phyloP scores from a whole-genome alignment of 495 filamentous ascomycete genomes.

The Podospora anserina region DNA sequence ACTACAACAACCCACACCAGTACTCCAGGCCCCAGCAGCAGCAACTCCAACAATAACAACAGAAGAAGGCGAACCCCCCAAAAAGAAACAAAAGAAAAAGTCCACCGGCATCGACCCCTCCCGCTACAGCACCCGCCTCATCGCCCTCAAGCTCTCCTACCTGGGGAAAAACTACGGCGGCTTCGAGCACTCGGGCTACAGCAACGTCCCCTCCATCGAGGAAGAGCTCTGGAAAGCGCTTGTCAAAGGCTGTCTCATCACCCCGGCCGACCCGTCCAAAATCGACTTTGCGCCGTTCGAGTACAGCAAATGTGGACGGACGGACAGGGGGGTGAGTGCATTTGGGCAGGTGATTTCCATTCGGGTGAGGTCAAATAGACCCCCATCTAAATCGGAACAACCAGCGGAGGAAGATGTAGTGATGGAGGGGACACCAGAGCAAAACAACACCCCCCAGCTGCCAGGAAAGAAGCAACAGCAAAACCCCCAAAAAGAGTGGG shows the following conservation, averaged over 20 bases:
- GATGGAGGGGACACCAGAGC: conserved; percentile 9
- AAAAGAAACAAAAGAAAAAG: conserved; percentile 33
- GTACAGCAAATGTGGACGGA: conserved; percentile 92
- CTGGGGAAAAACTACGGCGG: conserved; percentile 87
- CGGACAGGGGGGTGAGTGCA: conserved; percentile 88
- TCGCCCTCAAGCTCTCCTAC: conserved; percentile 93
- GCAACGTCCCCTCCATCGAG: conserved; percentile 73
- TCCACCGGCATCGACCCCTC: conserved; percentile 60
- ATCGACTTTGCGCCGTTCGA: conserved; percentile 74
- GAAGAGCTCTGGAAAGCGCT: conserved; percentile 89
- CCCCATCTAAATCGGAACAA: conserved; percentile 34
- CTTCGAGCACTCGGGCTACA: conserved; percentile 73
- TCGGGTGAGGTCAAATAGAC: conserved; percentile 73
- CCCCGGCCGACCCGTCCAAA: conserved; percentile 56
- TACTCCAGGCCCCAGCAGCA: conserved; percentile 7
- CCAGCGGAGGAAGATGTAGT: conserved; percentile 18
- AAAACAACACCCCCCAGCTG: conserved; percentile 8
- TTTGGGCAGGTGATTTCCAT: conserved; percentile 93
- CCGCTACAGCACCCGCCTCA: conserved; percentile 75
- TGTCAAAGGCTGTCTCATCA: conserved; percentile 73
- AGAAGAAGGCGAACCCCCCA: conserved; percentile 32
- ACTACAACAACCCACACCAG: conserved; percentile 5
- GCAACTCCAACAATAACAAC: conserved; percentile 9
- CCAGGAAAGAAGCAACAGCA: background rate
- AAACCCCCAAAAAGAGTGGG: conserved; percentile 46